A percentile compares a stretch with the other conserved stretches of the same genome.
Evolutionary conservation across 257 asterid genomes (phyloP).

Genomic region (Solanum corneliomulleri): DNA sequence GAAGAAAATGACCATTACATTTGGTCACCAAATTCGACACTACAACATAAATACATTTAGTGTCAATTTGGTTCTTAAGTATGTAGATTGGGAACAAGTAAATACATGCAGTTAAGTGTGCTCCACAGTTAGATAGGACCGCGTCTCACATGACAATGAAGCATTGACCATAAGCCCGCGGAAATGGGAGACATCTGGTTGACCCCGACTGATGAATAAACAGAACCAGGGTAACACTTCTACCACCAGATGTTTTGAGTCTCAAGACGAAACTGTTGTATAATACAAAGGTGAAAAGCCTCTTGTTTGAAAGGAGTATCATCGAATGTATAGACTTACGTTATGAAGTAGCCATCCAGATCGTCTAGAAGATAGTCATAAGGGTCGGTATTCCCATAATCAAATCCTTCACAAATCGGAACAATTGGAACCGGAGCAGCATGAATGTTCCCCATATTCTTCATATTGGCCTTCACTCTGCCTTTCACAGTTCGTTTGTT

Average conservation of each 20-base stretch:
- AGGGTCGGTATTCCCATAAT: constrained; percentile 22
- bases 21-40: background rate
- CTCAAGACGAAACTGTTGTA: constrained; percentile 8
- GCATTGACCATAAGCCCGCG: constrained; percentile 24
- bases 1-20: background rate
- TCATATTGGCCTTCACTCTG: constrained; percentile 11
- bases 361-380: constrained; percentile 54
- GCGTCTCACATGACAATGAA: constrained; percentile 22
- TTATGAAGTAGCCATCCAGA: constrained; percentile 38
- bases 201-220: background rate
- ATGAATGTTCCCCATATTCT: constrained; percentile 6
- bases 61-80: background rate
- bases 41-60: background rate
- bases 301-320: constrained; percentile 14
- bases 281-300: constrained; percentile 9
- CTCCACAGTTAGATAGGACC: constrained; percentile 22
- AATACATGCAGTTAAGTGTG: constrained; percentile 14
- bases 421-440: constrained; percentile 3
- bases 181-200: background rate
- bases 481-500: constrained; percentile 18
- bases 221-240: background rate
- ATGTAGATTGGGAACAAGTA: background rate
- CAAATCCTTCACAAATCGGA: constrained; percentile 29
- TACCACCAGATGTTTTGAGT: background rate
- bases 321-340: background rate